phyloP scores from a whole-genome alignment of 495 filamentous ascomycete species.

The Xylaria flabelliformis region DNA sequence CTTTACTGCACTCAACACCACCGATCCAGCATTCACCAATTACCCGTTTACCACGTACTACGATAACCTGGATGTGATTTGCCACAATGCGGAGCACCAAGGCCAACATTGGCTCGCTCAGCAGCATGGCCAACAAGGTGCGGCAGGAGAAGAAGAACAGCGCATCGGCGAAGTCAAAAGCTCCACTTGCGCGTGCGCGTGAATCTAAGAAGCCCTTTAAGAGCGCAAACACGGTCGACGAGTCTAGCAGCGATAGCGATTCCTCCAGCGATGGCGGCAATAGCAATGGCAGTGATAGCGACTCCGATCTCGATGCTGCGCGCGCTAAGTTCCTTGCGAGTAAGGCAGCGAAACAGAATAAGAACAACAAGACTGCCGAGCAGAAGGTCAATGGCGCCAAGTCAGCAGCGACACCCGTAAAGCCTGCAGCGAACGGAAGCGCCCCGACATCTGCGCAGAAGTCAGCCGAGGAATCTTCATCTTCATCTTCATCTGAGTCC shows the following conservation, averaged over 20 bases:
- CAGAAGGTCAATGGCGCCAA: slow-evolving; percentile 26
- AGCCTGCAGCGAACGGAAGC: slow-evolving; percentile 25
- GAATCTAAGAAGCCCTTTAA: slow-evolving; percentile 33
- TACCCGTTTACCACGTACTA: slow-evolving; percentile 1
- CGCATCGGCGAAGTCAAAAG: slow-evolving; percentile 27
- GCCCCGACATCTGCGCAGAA: slow-evolving; percentile 15
- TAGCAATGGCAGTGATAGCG: slow-evolving; percentile 40
- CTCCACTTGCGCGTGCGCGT: slow-evolving; percentile 19
- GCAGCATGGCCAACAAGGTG: slow-evolving; percentile 38
- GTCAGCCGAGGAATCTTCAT: slow-evolving; percentile 1
- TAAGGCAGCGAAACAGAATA: slow-evolving; percentile 31
- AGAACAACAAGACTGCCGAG: slow-evolving; percentile 26
- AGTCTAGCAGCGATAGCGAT: slow-evolving; percentile 26
- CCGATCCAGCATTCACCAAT: background rate
- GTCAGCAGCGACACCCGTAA: slow-evolving; percentile 16
- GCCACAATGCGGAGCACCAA: slow-evolving; percentile 32
- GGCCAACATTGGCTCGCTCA: slow-evolving; percentile 41
- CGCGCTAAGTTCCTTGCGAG: slow-evolving; percentile 33
- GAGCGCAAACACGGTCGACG: slow-evolving; percentile 28
- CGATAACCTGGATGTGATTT: slow-evolving; percentile 17
- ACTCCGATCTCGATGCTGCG: slow-evolving; percentile 38
- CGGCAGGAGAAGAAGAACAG: slow-evolving; percentile 30
- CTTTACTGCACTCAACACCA: background rate
- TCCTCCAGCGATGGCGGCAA: slow-evolving; percentile 24
- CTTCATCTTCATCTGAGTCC: slow-evolving; percentile 34